Evolutionary conservation across 768 basidiomycete genomes (phyloP).

Genomic region (Boletus tylopilopsis): DNA sequence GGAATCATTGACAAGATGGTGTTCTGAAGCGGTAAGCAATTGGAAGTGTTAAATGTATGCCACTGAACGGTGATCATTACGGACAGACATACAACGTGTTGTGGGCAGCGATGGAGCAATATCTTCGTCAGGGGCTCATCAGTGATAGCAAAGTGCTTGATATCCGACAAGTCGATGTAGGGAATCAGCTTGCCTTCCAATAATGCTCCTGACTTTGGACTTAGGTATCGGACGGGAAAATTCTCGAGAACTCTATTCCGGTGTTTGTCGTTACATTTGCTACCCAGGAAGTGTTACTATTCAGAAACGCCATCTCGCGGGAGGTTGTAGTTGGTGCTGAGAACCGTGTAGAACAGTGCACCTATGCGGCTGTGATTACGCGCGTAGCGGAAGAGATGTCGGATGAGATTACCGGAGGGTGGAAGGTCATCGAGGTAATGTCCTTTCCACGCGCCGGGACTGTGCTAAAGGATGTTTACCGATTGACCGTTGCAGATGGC

Average conservation of each 20-base stretch:
- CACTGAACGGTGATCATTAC: neutral
- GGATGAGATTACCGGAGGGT: constrained; percentile 93
- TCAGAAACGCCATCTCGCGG: constrained; percentile 86
- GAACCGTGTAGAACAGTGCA: constrained; percentile 88
- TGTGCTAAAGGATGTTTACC: neutral
- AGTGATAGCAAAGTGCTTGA: constrained; percentile 94
- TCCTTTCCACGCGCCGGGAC: neutral
- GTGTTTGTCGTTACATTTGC: constrained; percentile 89
- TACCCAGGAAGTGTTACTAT: constrained; percentile 91
- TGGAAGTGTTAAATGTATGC: neutral
- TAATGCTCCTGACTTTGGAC: constrained; percentile 1
- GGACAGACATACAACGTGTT: constrained; percentile 92
- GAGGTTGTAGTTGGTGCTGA: constrained; percentile 87
- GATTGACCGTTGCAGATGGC: constrained; percentile 40
- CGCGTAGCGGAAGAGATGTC: constrained; percentile 83
- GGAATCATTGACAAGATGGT: constrained; percentile 85
- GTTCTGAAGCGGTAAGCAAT: constrained; percentile 83
- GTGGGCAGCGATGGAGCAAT: constrained; percentile 97
- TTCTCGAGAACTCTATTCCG: constrained; percentile 86
- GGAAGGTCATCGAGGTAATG: constrained; percentile 94
- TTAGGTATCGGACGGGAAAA: constrained; percentile 80
- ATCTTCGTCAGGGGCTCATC: constrained; percentile 83
- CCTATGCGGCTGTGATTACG: constrained; percentile 89
- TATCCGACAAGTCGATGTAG: constrained; percentile 94
- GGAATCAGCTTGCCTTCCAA: constrained; percentile 24